These are phyloP conservation scores for Fusarium citri DNA, from an alignment of 2,329 filamentous ascomycete genomes.

Conservation along the genomic window DNA sequence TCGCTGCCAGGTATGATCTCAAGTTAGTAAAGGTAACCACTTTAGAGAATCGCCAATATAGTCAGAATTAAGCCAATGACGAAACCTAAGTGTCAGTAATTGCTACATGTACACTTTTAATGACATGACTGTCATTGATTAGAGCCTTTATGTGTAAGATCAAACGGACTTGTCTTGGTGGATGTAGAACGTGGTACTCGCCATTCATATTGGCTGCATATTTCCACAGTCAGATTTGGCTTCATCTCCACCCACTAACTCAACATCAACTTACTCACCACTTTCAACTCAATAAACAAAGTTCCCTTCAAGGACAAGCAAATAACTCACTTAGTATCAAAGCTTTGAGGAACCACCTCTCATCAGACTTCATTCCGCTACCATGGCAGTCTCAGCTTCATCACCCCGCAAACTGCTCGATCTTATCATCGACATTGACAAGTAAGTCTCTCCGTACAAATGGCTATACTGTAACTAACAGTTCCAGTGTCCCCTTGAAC, in stretches of 20 bases:
- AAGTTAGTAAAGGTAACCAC: not conserved
- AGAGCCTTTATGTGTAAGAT: not conserved
- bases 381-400: slow-evolving; percentile 25
- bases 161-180: not conserved
- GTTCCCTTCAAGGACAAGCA: not conserved
- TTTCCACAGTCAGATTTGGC: slow-evolving; percentile 21
- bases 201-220: slow-evolving; percentile 12
- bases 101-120: not conserved
- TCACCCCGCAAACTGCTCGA: slow-evolving; percentile 49
- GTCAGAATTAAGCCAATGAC: not conserved
- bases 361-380: not conserved
- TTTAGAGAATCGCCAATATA: not conserved
- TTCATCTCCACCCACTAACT: not conserved
- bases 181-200: not conserved
- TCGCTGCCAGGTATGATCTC: not conserved
- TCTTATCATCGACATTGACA: slow-evolving; percentile 57
- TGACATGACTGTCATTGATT: not conserved
- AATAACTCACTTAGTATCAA: too few species aligned
- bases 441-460: slow-evolving; percentile 48
- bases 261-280: not conserved
- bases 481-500: slow-evolving; percentile 59
- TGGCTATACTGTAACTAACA: not conserved
- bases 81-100: not conserved
- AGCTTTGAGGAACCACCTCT: too few species aligned
- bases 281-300: not conserved